Evolutionary conservation across 306 rosid species (phyloP).

Genomic region (Pterocarpus macrocarpus): DNA sequence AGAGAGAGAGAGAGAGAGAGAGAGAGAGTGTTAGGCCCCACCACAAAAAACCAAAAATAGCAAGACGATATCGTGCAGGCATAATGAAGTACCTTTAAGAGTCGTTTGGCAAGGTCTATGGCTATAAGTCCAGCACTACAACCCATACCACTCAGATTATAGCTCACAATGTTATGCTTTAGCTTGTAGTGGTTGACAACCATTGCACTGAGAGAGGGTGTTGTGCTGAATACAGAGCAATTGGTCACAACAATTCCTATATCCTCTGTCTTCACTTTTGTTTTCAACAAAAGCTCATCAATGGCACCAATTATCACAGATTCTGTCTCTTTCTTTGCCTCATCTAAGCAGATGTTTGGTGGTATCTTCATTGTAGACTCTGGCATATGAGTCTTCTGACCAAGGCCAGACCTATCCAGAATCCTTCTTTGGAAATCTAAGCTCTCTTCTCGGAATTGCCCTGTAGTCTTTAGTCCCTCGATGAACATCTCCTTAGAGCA

Average conservation of each 20-base stretch:
- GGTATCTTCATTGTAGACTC: slow-evolving; percentile 18
- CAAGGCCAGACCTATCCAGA: slow-evolving; percentile 35
- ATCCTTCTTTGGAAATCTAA: slow-evolving; percentile 7
- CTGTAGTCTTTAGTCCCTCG: neutral
- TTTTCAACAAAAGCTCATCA: slow-evolving; percentile 48
- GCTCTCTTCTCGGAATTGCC: slow-evolving; percentile 26
- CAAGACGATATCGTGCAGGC: no score
- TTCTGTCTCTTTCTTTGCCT: slow-evolving; percentile 41
- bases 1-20: no score
- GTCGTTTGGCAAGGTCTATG: slow-evolving; percentile 49
- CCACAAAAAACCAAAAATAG: no score
- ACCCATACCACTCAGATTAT: slow-evolving; percentile 53
- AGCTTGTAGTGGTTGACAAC: slow-evolving; percentile 47
- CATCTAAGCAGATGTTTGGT: slow-evolving; percentile 11
- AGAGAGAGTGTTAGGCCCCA: no score
- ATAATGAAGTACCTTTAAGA: slow-evolving; percentile 39
- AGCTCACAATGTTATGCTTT: slow-evolving; percentile 20
- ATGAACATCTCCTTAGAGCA: slow-evolving; percentile 41
- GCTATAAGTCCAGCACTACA: slow-evolving; percentile 56
- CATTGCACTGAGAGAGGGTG: slow-evolving; percentile 41
- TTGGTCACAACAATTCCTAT: slow-evolving; percentile 45
- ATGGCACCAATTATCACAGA: slow-evolving; percentile 37
- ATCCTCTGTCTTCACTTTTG: slow-evolving; percentile 37
- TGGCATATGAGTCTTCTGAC: slow-evolving; percentile 39
- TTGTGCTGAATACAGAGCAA: slow-evolving; percentile 46